Base-by-base conservation (phyloP, 2,329 filamentous ascomycete genomes). In the Ophiocordyceps australis region DNA sequence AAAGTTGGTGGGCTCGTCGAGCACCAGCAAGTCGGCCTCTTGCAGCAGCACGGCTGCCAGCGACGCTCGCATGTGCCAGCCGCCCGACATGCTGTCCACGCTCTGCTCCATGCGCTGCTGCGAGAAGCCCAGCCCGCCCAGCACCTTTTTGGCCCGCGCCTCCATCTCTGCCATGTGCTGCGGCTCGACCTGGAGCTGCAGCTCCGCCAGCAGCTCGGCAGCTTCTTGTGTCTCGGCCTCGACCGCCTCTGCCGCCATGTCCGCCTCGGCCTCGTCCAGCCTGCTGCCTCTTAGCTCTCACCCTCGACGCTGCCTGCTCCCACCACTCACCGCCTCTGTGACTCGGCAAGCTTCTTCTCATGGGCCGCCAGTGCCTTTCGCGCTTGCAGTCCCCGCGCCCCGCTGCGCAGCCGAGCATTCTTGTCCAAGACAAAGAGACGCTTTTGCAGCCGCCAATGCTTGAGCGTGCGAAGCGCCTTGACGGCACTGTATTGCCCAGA, bases 1-100 rank as follows among this genome's bases (percentile, higher is more conserved):
- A 42, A 81, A 91, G 41, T 91, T 91, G 18, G 81, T 91, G 0
- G 82, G 82, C 43, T 91, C 81, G 44, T 91, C 81, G 3, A 91
- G 65, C 26, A 91, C 73, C 30, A 91, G 57, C 3, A 91, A 68
- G 35, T 91, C 80, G 0, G 73, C 67, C 7, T 74, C 66, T 33
- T 83, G 74, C 2, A 81, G 64, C 4, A 91, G 57, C 1, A 70
- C 67, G 4, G 57, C 56, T 3, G 74, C 74, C 1, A 81, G 57
- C 30, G 70, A 57, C 16, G 67, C 68, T 8, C 76, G 65, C 69
- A 79, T 81, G 32, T 60, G 65, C 75, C 75, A 81, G 3, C 76
- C 82, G 6, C 82, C 81, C 0, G 80, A 89, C 3, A 91, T 55
- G 19, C 67, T 69, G 1, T 58, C 55, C 9, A 79, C 59, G 6